phyloP scores from a whole-genome alignment of 345 rosid genomes.

The Microcos paniculata region DNA sequence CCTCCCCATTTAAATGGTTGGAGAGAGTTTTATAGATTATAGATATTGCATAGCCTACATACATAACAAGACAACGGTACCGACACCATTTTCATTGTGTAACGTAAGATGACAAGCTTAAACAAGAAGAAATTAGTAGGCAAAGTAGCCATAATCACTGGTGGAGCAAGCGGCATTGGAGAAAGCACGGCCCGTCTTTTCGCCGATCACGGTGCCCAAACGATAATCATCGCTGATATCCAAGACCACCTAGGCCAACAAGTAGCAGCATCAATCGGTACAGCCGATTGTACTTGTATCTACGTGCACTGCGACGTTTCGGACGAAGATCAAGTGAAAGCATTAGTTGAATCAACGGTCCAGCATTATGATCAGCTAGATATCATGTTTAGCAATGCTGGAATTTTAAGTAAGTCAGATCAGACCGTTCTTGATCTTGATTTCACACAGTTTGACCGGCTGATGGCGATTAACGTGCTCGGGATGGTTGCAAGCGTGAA shows the following conservation, averaged over 20 bases:
- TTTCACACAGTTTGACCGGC: background rate
- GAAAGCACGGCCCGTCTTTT: constrained; percentile 11
- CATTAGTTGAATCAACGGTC: background rate
- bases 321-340: constrained; percentile 8
- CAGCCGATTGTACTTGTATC: background rate
- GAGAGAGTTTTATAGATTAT: too few species aligned
- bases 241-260: constrained; percentile 10
- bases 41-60: too few species aligned
- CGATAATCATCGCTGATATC: constrained; percentile 12
- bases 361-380: constrained; percentile 3
- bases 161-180: constrained; percentile 18
- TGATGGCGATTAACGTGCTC: constrained; percentile 10
- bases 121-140: background rate
- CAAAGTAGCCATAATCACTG: constrained; percentile 19
- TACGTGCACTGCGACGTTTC: constrained; percentile 14
- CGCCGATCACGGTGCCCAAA: background rate
- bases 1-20: too few species aligned
- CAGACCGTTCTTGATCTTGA: constrained; percentile 12
- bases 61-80: too few species aligned
- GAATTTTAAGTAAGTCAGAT: background rate
- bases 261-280: constrained; percentile 1
- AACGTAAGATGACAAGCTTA: too few species aligned
- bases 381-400: constrained; percentile 5
- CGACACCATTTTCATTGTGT: too few species aligned
- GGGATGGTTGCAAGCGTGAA: constrained; percentile 13